Conservation (phyloP, 208 protist species). For the Leishmania amazonensis region DNA sequence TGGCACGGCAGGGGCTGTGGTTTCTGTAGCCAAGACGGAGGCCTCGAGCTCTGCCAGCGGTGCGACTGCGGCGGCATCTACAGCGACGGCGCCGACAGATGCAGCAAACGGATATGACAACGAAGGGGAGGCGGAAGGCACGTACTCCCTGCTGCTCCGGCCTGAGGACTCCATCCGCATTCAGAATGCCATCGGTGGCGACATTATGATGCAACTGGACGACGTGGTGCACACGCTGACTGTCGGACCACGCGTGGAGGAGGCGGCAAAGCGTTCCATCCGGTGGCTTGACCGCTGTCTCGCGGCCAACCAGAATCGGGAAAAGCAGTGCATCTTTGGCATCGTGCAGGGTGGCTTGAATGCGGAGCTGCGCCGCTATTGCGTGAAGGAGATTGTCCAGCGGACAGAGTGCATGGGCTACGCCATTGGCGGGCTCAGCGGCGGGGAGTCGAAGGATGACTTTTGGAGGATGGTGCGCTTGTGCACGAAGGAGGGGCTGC, state of each 20-base stretch:
- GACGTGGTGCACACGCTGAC: constrained; percentile 96
- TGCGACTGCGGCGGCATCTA: constrained; percentile 1
- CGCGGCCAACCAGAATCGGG: constrained; percentile 89
- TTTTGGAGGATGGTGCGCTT: constrained; percentile 96
- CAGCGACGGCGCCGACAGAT: not conserved
- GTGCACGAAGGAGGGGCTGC: constrained; percentile 90
- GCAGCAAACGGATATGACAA: not conserved
- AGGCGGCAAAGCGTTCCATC: constrained; percentile 95
- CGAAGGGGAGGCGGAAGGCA: constrained; percentile 15
- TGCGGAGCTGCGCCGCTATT: constrained; percentile 84
- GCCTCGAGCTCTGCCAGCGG: constrained; percentile 2
- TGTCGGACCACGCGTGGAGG: constrained; percentile 92
- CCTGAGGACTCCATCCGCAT: constrained; percentile 98
- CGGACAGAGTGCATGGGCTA: constrained; percentile 95
- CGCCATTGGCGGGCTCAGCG: constrained; percentile 98
- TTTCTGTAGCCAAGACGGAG: constrained; percentile 15
- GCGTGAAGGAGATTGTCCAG: constrained; percentile 93
- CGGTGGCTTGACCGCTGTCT: constrained; percentile 99
- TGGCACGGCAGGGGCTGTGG: constrained; percentile 11
- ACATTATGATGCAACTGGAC: constrained; percentile 99
- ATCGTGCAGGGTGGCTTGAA: constrained; percentile 98
- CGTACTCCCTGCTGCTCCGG: constrained; percentile 94
- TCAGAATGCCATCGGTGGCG: constrained; percentile 98
- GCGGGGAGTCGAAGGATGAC: constrained; percentile 98
- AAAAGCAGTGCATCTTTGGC: constrained; percentile 98